phyloP scores from a whole-genome alignment of 225 moss, liverwort and hornwort genomes.

The Neckera pumila region DNA sequence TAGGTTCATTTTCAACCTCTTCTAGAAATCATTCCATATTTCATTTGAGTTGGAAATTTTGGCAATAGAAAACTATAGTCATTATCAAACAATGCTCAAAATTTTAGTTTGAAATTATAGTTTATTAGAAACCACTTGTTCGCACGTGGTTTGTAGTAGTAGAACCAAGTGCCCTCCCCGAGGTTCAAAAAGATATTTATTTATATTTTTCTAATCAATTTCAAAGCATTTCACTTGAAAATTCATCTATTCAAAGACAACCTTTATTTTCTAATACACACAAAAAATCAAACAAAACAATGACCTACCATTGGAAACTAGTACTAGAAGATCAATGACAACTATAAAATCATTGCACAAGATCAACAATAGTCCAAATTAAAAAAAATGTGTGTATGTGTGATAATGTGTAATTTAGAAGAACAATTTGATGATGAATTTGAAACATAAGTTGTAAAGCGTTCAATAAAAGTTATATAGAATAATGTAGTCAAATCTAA shows the following conservation, averaged over 20 bases:
- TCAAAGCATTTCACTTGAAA: neutral
- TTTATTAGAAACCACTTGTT: no score
- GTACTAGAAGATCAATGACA: rapidly evolving
- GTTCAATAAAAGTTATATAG: neutral
- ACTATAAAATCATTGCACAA: neutral
- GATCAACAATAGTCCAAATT: neutral
- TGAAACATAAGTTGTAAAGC: neutral
- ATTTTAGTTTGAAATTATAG: no score
- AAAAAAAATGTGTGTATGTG: no score
- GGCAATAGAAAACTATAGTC: no score
- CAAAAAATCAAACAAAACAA: no score
- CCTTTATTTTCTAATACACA: no score
- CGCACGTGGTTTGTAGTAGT: no score
- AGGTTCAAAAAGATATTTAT: neutral
- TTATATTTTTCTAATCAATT: neutral
- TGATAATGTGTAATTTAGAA: neutral
- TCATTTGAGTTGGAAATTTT: no score
- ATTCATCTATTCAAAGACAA: neutral
- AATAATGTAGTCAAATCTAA: rapidly evolving
- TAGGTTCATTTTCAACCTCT: no score
- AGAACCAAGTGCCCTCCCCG: no score
- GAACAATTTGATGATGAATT: neutral
- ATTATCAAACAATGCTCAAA: no score
- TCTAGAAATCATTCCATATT: no score
- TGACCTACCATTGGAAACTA: neutral